These are phyloP conservation scores for Torulaspora maleeae DNA, from an alignment of 805 yeast genomes.

Conservation along the genomic window DNA sequence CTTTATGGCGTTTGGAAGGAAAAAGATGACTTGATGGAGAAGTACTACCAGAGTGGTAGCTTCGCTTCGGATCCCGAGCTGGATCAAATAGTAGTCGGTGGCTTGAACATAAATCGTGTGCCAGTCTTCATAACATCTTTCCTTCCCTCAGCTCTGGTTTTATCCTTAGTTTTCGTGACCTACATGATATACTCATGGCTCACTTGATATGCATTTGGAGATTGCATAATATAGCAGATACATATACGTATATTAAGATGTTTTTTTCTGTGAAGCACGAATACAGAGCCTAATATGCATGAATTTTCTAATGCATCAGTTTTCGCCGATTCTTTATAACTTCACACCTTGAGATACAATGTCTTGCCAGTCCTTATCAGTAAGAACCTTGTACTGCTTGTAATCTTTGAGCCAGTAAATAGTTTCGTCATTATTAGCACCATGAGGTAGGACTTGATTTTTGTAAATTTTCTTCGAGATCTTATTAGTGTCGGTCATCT, in stretches of 20 bases:
- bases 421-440: slow-evolving; percentile 51
- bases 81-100: slow-evolving; percentile 19
- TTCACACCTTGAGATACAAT: slow-evolving; percentile 30
- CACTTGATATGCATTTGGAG: not conserved
- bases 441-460: slow-evolving; percentile 65
- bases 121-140: slow-evolving; percentile 8
- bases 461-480: slow-evolving; percentile 65
- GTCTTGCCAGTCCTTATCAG: slow-evolving; percentile 51
- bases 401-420: slow-evolving; percentile 67
- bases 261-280: not conserved
- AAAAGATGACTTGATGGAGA: slow-evolving; percentile 70
- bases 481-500: slow-evolving; percentile 76
- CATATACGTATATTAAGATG: not conserved
- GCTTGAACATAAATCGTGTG: slow-evolving; percentile 20
- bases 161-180: slow-evolving; percentile 18
- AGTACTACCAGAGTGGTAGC: slow-evolving; percentile 51
- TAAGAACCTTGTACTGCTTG: slow-evolving; percentile 49
- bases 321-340: no score
- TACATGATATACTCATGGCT: slow-evolving; percentile 3
- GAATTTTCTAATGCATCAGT: not conserved
- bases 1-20: slow-evolving; percentile 64
- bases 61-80: slow-evolving; percentile 36
- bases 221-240: not conserved
- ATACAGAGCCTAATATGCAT: not conserved
- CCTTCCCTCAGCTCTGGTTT: slow-evolving; percentile 10